A percentile compares a stretch with the other conserved stretches of the same genome.
These are phyloP conservation scores for Phoma sp. DNA, from an alignment of 2,329 filamentous ascomycete genomes.

Conservation along the genomic window DNA sequence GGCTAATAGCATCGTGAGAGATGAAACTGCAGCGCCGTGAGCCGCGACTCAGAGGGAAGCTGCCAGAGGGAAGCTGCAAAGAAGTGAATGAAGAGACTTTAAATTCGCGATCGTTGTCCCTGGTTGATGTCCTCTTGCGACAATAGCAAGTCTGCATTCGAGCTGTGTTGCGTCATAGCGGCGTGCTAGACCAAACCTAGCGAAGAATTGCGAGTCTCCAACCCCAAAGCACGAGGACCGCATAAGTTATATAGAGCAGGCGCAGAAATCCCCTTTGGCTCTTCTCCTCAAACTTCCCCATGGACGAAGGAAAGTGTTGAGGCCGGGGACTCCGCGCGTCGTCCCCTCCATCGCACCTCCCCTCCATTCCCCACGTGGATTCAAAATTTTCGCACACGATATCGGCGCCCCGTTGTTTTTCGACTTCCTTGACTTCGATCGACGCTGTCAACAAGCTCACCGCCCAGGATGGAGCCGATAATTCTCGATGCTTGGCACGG, in stretches of 20 bases:
- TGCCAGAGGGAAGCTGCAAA: not conserved
- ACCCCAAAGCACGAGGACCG: not conserved
- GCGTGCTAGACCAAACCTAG: not conserved
- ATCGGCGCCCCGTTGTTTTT: constrained; percentile 11
- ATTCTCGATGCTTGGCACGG: constrained; percentile 12
- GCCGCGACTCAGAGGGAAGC: not conserved
- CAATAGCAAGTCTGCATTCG: not conserved
- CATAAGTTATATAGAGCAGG: not conserved
- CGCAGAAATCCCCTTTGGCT: not conserved
- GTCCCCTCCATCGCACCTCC: constrained; percentile 7
- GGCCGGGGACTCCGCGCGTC: constrained; percentile 15
- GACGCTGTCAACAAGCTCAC: constrained; percentile 5
- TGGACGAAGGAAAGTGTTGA: constrained; percentile 13
- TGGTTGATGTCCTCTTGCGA: not conserved
- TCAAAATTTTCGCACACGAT: constrained; percentile 5
- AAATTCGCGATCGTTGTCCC: not conserved
- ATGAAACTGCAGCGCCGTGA: not conserved
- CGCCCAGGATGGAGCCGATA: constrained; percentile 6
- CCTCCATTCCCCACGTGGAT: constrained; percentile 16
- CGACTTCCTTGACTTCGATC: constrained; percentile 11
- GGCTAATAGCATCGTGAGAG: not conserved
- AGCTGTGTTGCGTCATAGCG: not conserved
- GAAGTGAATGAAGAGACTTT: not conserved
- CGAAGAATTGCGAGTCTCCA: constrained; percentile 1
- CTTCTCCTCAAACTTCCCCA: not conserved